Conservation (phyloP, 306 rosid genomes). For the Corylus americana region DNA sequence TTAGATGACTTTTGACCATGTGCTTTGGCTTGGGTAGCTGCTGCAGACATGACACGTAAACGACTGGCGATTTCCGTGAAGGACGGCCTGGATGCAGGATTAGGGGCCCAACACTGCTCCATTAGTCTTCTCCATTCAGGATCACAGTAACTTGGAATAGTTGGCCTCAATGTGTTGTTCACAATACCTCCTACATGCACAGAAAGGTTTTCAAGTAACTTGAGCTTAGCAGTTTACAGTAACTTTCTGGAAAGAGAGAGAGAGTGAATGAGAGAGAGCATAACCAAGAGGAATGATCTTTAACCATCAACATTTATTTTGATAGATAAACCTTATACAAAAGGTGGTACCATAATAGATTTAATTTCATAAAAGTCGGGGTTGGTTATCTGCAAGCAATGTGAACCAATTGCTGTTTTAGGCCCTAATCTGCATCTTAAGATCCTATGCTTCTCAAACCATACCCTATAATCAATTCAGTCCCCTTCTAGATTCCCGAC, state of each 20-base stretch:
- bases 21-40: slow-evolving; percentile 69
- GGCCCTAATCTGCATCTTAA: background rate
- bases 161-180: slow-evolving; percentile 87
- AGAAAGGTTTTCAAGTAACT: background rate
- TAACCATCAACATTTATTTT: background rate
- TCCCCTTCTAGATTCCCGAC: background rate
- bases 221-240: background rate
- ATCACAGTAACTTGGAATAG: slow-evolving; percentile 81
- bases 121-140: slow-evolving; percentile 76
- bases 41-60: slow-evolving; percentile 69
- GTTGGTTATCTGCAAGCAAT: slow-evolving; percentile 6
- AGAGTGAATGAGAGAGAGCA: too few relatives aligned
- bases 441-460: background rate
- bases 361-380: background rate
- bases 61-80: slow-evolving; percentile 87
- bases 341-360: background rate
- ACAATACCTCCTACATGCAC: slow-evolving; percentile 82
- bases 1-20: slow-evolving; percentile 75
- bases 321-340: background rate
- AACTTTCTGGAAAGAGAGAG: background rate
- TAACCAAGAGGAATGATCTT: background rate
- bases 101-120: slow-evolving; percentile 99
- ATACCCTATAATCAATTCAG: background rate
- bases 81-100: slow-evolving; percentile 81
- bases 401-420: background rate